Evolutionary conservation across 2,329 filamentous ascomycete genomes (phyloP), one percentile per base, ranked within the genome.

Genomic region (Tothia fuscella): DNA sequence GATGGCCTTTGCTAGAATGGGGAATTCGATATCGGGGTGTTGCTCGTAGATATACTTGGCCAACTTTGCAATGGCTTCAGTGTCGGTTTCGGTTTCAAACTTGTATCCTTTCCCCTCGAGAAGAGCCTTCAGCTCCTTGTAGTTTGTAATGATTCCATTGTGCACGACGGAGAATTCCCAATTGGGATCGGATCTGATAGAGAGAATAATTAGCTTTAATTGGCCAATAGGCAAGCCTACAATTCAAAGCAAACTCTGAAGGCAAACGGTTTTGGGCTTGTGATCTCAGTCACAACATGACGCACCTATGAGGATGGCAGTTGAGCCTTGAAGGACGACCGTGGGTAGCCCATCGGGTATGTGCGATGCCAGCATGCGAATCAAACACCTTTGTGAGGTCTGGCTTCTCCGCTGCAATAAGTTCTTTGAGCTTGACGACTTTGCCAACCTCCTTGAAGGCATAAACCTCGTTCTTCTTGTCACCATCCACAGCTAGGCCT

Each of bases 131-230:
- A 98, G 72, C 70, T 98, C 91, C 76, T 98, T 98, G 78, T 98
- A 98, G 77, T 98, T 98, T 71, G 91, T 98, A 68, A 98, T 98
- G 74, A 98, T 98, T 60, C 91, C 91, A 68, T 98, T 98, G 81
- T 98, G 91, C 47, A 96, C 91, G 55, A 98, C 80, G 51, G 85
- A 76, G 65, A 98, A 98, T 68, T 98, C 83, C 87, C 89, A 98
- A 57, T 70, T 84, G 55, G 82, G 78, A 64, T 98, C 91, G 51
- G 89, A 96, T 66, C 88, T 93, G 46, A 17, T 36, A 6, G 39
- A n/a, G n/a, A n/a, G n/a, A n/a, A 10, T 10, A 29, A 29, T 13
- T 10, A 29, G 26, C 26, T 29, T 10, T 13, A 29, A 29, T 13
- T 29, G 26, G 26, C 26, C 10, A 10, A 13, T 13, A 29, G 10